Conservation (phyloP, 2,329 filamentous ascomycete genomes). For the Trichoderma lentiforme region DNA sequence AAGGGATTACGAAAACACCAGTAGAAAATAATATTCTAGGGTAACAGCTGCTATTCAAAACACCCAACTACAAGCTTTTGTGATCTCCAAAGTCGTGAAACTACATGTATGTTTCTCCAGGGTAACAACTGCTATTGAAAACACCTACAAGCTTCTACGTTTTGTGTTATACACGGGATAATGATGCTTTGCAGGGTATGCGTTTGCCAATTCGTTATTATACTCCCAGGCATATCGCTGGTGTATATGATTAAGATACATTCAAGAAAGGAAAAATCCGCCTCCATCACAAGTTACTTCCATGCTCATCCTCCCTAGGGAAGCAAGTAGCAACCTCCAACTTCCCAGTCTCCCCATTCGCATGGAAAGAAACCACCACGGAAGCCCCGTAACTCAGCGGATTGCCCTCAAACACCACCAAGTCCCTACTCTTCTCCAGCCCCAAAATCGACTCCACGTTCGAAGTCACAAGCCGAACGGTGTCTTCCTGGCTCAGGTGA, state of each 20-base stretch:
- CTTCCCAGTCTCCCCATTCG: conserved; percentile 27
- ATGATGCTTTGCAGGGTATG: not conserved
- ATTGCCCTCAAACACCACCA: conserved; percentile 43
- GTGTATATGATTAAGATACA: not conserved
- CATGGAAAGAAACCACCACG: conserved; percentile 36
- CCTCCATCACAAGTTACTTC: not conserved
- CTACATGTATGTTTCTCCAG: not conserved
- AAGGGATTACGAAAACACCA: not conserved
- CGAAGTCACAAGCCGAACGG: conserved; percentile 36
- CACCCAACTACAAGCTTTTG: too few species aligned
- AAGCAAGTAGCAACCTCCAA: conserved; percentile 34
- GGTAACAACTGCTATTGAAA: not conserved
- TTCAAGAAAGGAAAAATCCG: not conserved
- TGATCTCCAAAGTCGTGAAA: too few species aligned
- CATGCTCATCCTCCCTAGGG: conserved; percentile 21
- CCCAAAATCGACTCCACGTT: conserved; percentile 42
- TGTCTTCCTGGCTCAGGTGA: conserved; percentile 31
- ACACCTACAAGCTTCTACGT: not conserved
- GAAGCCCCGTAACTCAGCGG: conserved; percentile 40
- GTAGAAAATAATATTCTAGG: too few species aligned
- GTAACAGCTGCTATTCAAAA: too few species aligned
- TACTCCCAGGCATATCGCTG: not conserved
- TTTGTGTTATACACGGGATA: not conserved
- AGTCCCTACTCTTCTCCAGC: conserved; percentile 34
- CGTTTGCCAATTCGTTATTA: not conserved